Conservation (phyloP, 768 basidiomycete species). For the Hemileccinum impolitum region DNA sequence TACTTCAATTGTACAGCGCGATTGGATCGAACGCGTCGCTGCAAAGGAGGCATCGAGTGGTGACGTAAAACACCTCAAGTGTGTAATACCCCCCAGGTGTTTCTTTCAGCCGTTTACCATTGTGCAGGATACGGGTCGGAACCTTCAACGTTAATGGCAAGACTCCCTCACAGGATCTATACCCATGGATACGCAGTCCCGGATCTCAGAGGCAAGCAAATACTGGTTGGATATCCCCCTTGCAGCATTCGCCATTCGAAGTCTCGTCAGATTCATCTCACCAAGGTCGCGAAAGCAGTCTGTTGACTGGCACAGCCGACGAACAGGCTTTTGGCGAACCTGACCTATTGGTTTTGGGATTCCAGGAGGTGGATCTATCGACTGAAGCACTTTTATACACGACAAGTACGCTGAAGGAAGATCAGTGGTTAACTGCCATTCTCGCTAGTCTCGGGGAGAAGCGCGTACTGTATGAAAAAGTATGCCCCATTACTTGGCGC, state of each 20-base stretch:
- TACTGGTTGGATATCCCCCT: slow-evolving; percentile 32
- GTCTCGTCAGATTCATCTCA: slow-evolving; percentile 19
- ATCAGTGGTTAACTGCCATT: slow-evolving; percentile 64
- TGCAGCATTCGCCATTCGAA: slow-evolving; percentile 37
- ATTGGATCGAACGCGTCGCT: slow-evolving; percentile 56
- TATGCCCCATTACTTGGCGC: slow-evolving; percentile 18
- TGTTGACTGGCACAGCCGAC: slow-evolving; percentile 7
- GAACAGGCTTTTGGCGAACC: slow-evolving; percentile 40
- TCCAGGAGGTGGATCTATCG: slow-evolving; percentile 80
- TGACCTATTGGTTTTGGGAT: slow-evolving; percentile 71
- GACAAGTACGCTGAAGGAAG: slow-evolving; percentile 58
- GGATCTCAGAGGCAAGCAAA: not conserved
- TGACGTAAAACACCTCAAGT: slow-evolving; percentile 26
- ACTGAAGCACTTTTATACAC: slow-evolving; percentile 76
- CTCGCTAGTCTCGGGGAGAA: slow-evolving; percentile 72
- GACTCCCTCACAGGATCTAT: slow-evolving; percentile 67
- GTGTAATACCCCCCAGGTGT: not conserved
- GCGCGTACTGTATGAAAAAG: slow-evolving; percentile 63
- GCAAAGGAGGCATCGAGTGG: slow-evolving; percentile 26
- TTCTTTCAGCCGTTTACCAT: not conserved
- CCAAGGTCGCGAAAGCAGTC: slow-evolving; percentile 14
- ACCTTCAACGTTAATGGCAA: slow-evolving; percentile 87
- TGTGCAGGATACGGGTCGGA: slow-evolving; percentile 59
- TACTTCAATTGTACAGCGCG: slow-evolving; percentile 53
- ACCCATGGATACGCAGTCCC: slow-evolving; percentile 53